phyloP scores from a whole-genome alignment of 352 stramenopile species.

The Hyaloperonospora brassicae region DNA sequence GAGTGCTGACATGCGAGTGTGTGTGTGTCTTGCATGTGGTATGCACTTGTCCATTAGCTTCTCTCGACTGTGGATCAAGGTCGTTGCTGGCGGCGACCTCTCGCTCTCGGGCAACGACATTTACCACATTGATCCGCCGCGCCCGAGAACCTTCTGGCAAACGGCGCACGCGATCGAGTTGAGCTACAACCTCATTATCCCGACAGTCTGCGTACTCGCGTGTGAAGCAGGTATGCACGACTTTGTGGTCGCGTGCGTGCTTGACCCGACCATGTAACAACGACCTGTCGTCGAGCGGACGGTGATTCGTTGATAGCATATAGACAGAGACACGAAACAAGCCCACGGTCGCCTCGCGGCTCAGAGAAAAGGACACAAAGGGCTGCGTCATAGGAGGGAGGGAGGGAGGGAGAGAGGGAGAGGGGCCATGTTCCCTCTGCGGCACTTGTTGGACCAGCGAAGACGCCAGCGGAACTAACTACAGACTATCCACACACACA shows the following conservation, averaged over 20 bases:
- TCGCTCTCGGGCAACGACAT: slow-evolving; percentile 31
- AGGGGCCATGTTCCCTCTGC: no score
- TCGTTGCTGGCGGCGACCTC: slow-evolving; percentile 34
- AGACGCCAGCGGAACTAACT: no score
- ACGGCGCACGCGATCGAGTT: slow-evolving; percentile 38
- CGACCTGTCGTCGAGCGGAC: no score
- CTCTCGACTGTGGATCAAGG: slow-evolving; percentile 37
- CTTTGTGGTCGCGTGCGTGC: slow-evolving; percentile 23
- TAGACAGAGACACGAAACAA: no score
- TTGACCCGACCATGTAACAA: slow-evolving; percentile 13
- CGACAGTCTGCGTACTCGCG: slow-evolving; percentile 26
- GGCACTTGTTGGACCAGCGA: no score
- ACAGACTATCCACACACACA: no score
- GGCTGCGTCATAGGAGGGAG: no score
- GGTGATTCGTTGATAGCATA: no score
- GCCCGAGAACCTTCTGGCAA: slow-evolving; percentile 37
- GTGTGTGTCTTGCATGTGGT: background rate
- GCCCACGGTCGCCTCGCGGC: no score
- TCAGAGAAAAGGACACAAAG: background rate
- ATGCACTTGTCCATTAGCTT: slow-evolving; percentile 20
- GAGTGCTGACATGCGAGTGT: background rate
- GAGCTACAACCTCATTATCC: slow-evolving; percentile 34
- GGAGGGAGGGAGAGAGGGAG: no score
- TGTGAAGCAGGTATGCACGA: slow-evolving; percentile 27
- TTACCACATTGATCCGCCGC: slow-evolving; percentile 40